Evolutionary conservation across 768 basidiomycete genomes (phyloP).

Genomic region (Lentinula boryana): DNA sequence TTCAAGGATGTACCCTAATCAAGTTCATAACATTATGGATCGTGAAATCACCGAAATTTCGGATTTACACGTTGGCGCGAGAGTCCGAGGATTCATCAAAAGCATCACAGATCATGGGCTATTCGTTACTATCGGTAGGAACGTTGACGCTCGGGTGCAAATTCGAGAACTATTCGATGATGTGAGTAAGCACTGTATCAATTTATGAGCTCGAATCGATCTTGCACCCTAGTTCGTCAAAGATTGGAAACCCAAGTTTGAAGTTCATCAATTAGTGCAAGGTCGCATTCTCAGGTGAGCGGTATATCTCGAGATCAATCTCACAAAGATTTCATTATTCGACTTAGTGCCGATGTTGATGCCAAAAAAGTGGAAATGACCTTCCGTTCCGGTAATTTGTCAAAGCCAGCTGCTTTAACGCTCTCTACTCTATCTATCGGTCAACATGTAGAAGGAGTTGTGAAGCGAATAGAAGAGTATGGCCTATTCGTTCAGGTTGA

Average conservation of each 20-base stretch:
- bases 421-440: conserved; percentile 64
- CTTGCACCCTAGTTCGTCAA: conserved; percentile 70
- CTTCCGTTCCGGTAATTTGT: conserved; percentile 62
- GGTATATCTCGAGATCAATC: neutral
- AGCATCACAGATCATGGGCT: conserved; percentile 81
- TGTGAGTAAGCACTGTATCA: conserved; percentile 31
- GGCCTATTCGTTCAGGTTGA: conserved; percentile 91
- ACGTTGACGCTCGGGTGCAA: conserved; percentile 87
- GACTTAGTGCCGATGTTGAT: conserved; percentile 56
- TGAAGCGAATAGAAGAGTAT: conserved; percentile 82
- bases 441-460: conserved; percentile 71
- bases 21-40: conserved; percentile 48
- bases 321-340: neutral
- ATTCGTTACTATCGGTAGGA: conserved; percentile 80
- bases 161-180: conserved; percentile 93
- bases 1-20: conserved; percentile 60
- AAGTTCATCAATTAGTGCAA: conserved; percentile 75
- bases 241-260: conserved; percentile 87
- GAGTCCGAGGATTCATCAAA: conserved; percentile 87
- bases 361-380: conserved; percentile 88
- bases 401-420: conserved; percentile 32
- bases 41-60: conserved; percentile 56
- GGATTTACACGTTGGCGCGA: conserved; percentile 66
- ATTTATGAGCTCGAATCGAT: neutral
- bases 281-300: conserved; percentile 78